A percentile compares a stretch with the other conserved stretches of the same genome.
phyloP scores from a whole-genome alignment of 208 protist genomes.

The Crithidia fasciculata region DNA sequence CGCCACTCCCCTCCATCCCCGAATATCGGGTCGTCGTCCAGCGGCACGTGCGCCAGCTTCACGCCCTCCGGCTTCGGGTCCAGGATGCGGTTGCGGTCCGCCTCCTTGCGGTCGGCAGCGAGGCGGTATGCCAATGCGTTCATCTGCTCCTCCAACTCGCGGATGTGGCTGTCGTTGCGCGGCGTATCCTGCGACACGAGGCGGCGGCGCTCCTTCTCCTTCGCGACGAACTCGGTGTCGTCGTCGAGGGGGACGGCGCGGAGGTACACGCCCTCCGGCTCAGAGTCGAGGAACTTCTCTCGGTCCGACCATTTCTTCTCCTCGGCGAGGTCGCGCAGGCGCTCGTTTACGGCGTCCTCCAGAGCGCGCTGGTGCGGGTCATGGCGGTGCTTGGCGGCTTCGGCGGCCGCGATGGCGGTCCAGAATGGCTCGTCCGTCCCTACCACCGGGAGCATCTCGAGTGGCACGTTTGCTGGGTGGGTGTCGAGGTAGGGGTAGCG shows the following conservation, averaged over 20 bases:
- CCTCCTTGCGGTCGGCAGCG: slow-evolving; percentile 41
- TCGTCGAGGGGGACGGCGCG: slow-evolving; percentile 38
- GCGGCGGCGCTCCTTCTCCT: slow-evolving; percentile 16
- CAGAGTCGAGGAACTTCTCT: slow-evolving; percentile 38
- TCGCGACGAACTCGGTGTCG: slow-evolving; percentile 16
- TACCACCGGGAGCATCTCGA: slow-evolving; percentile 30
- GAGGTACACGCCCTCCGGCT: slow-evolving; percentile 29
- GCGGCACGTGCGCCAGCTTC: not conserved
- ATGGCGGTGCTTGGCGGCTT: slow-evolving; percentile 2
- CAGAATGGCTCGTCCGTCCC: slow-evolving; percentile 39
- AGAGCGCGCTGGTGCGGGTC: slow-evolving; percentile 1
- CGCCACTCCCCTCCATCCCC: slow-evolving; percentile 38
- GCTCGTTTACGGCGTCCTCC: slow-evolving; percentile 36
- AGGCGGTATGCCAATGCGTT: slow-evolving; percentile 27
- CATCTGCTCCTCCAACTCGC: slow-evolving; percentile 30
- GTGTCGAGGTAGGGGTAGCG: slow-evolving; percentile 42
- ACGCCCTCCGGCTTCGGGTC: not conserved
- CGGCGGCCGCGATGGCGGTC: slow-evolving; percentile 14
- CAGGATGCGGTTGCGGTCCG: slow-evolving; percentile 37
- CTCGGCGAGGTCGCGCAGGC: slow-evolving; percentile 36
- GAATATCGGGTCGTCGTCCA: slow-evolving; percentile 34
- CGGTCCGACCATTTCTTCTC: slow-evolving; percentile 34
- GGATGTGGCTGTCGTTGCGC: slow-evolving; percentile 11
- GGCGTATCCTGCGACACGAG: not conserved
- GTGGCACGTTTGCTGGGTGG: slow-evolving; percentile 33